Evolutionary conservation across 805 yeast genomes (phyloP).

Genomic region (Suhomyces vadensis): DNA sequence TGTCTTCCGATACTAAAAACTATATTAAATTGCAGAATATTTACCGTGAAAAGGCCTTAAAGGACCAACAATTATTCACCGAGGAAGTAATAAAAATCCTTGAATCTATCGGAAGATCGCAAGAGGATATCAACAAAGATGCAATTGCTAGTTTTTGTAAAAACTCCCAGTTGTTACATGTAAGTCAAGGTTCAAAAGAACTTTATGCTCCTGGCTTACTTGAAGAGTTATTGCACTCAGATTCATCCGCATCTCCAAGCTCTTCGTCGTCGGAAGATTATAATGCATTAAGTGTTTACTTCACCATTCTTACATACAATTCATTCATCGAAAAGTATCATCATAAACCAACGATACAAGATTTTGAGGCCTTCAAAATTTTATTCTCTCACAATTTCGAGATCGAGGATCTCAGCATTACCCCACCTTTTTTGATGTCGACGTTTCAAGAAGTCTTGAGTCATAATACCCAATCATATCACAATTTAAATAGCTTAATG

Average conservation of each 20-base stretch:
- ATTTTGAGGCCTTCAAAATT: conserved; percentile 19
- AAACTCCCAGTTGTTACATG: conserved; percentile 55
- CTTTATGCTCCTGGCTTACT: conserved; percentile 18
- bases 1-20: conserved; percentile 72
- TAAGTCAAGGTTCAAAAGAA: conserved; percentile 46
- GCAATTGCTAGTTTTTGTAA: conserved; percentile 56
- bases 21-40: conserved; percentile 60
- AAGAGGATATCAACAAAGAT: conserved; percentile 31
- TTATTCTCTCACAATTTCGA: conserved; percentile 20
- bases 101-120: conserved; percentile 25
- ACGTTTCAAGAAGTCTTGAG: conserved; percentile 35
- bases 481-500: conserved; percentile 63
- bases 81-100: conserved; percentile 30
- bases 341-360: conserved; percentile 21
- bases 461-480: conserved; percentile 47
- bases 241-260: neutral
- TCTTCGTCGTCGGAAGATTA: conserved; percentile 15
- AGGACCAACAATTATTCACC: conserved; percentile 48
- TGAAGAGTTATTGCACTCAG: conserved; percentile 13
- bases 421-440: conserved; percentile 18
- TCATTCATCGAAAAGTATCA: conserved; percentile 18
- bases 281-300: conserved; percentile 36
- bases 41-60: conserved; percentile 54
- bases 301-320: conserved; percentile 42
- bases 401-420: conserved; percentile 5